Percentiles rank a stretch among this genome's conserved stretches.
These are phyloP conservation scores for Neurospora sp. DNA, from an alignment of 2,329 filamentous ascomycete genomes.

Conservation along the genomic window DNA sequence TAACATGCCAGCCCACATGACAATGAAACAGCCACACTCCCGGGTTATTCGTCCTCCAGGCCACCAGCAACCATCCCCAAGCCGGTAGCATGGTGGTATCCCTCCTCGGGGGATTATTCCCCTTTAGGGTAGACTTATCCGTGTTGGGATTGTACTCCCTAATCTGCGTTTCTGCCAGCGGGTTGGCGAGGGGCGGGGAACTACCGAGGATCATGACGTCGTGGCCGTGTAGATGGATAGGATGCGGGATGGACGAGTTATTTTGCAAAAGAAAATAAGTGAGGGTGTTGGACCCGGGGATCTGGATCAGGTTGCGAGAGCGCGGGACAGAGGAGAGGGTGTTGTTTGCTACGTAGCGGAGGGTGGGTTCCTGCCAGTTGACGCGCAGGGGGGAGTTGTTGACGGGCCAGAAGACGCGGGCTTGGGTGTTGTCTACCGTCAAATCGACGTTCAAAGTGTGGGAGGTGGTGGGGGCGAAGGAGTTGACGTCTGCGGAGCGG, in stretches of 20 bases:
- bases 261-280: constrained; percentile 25
- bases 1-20: constrained; percentile 1
- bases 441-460: constrained; percentile 16
- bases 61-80: constrained; percentile 35
- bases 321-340: constrained; percentile 18
- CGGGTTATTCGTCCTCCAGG: constrained; percentile 38
- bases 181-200: constrained; percentile 13
- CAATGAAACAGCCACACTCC: constrained; percentile 30
- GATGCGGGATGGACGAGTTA: constrained; percentile 21
- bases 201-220: constrained; percentile 22
- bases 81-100: constrained; percentile 36
- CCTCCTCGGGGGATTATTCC: constrained; percentile 33
- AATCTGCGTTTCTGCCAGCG: constrained; percentile 7
- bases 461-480: constrained; percentile 15
- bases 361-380: constrained; percentile 31
- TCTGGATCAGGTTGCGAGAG: constrained; percentile 15
- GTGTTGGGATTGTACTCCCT: constrained; percentile 13
- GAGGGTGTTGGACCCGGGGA: constrained; percentile 12
- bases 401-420: constrained; percentile 24
- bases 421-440: constrained; percentile 12
- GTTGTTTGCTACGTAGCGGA: constrained; percentile 24
- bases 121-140: constrained; percentile 23
- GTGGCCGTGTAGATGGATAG: constrained; percentile 23
- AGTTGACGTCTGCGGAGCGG: constrained; percentile 15
- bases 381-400: constrained; percentile 26